phyloP scores from a whole-genome alignment of 169 alveolate species.

The Plasmodium gonderi region DNA sequence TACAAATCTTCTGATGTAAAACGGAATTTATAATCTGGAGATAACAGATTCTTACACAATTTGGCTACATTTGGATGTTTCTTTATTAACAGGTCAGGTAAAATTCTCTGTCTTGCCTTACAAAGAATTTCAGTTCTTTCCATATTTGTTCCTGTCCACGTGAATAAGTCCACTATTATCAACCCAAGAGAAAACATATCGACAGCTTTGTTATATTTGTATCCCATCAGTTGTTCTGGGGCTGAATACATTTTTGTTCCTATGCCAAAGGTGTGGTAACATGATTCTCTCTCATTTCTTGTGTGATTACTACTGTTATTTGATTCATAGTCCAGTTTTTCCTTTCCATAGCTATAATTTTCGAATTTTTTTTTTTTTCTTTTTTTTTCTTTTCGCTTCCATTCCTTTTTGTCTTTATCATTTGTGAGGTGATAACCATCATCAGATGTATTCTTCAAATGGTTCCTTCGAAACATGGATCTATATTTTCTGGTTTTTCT shows the following conservation, averaged over 20 bases:
- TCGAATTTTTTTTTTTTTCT: not conserved
- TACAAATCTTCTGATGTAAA: slow-evolving; percentile 47
- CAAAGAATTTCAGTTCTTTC: slow-evolving; percentile 72
- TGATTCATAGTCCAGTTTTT: not conserved
- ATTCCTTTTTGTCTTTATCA: not conserved
- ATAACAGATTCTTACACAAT: slow-evolving; percentile 43
- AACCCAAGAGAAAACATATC: slow-evolving; percentile 81
- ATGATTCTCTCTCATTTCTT: not conserved
- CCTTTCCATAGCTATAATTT: not conserved
- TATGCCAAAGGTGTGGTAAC: slow-evolving; percentile 74
- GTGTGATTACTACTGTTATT: not conserved
- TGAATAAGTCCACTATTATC: slow-evolving; percentile 74
- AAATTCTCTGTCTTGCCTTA: slow-evolving; percentile 77
- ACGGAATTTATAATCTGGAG: slow-evolving; percentile 35
- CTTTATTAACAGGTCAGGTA: slow-evolving; percentile 69
- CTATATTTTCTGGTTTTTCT: too few relatives aligned
- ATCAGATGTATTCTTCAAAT: too few relatives aligned
- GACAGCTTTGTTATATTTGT: slow-evolving; percentile 69
- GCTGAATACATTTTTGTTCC: slow-evolving; percentile 80
- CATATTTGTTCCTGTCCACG: slow-evolving; percentile 76
- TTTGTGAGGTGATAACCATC: too few relatives aligned
- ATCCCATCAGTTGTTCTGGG: slow-evolving; percentile 80
- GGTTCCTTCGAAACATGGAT: not conserved
- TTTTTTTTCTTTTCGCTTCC: not conserved
- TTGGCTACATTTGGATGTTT: slow-evolving; percentile 65